Conservation (phyloP, 148 eudicot genomes). For the Polygonum maritimum region DNA sequence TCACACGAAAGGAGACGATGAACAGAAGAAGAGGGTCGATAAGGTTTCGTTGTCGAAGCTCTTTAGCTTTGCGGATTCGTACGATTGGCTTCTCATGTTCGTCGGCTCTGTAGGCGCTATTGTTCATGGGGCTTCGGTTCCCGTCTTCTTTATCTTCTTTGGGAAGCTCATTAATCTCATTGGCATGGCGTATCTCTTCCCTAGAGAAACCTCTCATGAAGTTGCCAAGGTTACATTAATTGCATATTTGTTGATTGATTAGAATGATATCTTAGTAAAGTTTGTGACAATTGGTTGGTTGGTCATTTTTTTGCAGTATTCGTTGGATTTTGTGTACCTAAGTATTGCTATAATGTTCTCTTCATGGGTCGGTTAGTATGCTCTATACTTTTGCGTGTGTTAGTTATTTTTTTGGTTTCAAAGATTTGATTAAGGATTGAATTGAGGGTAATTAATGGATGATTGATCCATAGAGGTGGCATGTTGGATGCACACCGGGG, state of each 20-base stretch:
- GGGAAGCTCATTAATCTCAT: constrained; percentile 80
- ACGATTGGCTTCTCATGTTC: constrained; percentile 62
- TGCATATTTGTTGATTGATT: not conserved
- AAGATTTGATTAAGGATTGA: not conserved
- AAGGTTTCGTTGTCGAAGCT: constrained; percentile 38
- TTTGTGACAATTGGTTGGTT: not conserved
- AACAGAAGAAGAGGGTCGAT: not conserved
- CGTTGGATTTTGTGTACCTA: constrained; percentile 88
- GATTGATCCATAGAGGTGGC: constrained; percentile 48
- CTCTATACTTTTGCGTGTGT: not conserved
- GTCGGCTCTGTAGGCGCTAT: constrained; percentile 70
- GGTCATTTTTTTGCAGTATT: constrained; percentile 71
- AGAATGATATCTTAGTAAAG: not conserved
- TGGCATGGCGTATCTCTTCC: constrained; percentile 84
- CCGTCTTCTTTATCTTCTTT: constrained; percentile 89
- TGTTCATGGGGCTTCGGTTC: constrained; percentile 81
- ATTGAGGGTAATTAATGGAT: not conserved
- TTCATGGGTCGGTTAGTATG: constrained; percentile 75
- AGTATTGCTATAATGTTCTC: constrained; percentile 79
- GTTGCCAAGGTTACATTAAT: constrained; percentile 51
- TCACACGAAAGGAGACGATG: not conserved
- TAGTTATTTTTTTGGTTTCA: not conserved
- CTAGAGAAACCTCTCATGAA: constrained; percentile 73
- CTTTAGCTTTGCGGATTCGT: constrained; percentile 60
- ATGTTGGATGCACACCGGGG: constrained; percentile 96